Evolutionary conservation across 1,284 basidiomycete genomes (phyloP).

Genomic region (Ganoderma lucidum): DNA sequence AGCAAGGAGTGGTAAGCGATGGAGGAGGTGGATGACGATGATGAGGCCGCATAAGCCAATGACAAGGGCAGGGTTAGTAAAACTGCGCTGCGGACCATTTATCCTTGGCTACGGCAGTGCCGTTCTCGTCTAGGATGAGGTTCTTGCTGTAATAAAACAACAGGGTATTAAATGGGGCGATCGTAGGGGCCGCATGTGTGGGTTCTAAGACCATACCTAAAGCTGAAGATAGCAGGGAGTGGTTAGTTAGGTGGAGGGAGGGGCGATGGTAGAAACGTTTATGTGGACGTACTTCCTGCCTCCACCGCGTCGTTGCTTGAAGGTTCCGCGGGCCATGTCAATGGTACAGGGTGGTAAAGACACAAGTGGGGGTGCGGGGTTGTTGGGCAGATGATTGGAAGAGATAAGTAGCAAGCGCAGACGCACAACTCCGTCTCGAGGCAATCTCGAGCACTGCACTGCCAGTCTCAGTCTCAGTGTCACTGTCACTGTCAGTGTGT

Average conservation of each 20-base stretch:
- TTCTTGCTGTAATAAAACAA: constrained; percentile 53
- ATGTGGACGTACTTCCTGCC: constrained; percentile 56
- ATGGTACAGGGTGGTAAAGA: constrained; percentile 17
- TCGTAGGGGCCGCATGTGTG: not conserved
- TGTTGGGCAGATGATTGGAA: constrained; percentile 8
- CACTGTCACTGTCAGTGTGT: too few relatives aligned
- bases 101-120: constrained; percentile 57
- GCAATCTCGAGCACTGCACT: too few relatives aligned
- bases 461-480: too few relatives aligned
- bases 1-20: not conserved
- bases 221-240: constrained; percentile 30
- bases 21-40: not conserved
- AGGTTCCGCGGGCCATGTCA: constrained; percentile 58
- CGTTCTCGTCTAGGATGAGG: constrained; percentile 67
- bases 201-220: constrained; percentile 37
- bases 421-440: not conserved
- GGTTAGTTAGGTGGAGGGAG: constrained; percentile 6
- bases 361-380: not conserved
- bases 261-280: constrained; percentile 4
- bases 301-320: constrained; percentile 86
- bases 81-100: constrained; percentile 20
- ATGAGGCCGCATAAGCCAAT: not conserved
- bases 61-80: not conserved
- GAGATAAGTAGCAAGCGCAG: constrained; percentile 13
- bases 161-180: not conserved